Base-by-base conservation (phyloP, 257 asterid genomes). In the Paraleonurus japonicus region DNA sequence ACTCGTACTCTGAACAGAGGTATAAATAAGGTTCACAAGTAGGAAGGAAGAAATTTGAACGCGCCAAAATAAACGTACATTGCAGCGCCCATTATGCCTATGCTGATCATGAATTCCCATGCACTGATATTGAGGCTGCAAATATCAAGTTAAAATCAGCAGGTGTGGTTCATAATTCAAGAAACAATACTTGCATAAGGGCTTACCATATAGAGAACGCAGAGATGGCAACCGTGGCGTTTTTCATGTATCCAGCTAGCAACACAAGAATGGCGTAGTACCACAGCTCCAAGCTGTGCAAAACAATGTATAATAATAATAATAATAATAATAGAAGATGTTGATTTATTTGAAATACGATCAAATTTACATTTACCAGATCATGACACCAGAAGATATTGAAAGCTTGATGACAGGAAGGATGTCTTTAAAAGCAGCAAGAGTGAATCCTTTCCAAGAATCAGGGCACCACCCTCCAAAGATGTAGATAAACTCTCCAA, bases 81-180 rank as follows among this genome's bases (percentile, higher is more conserved):
- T 32, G 94, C 83, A 65, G 90, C 90, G 7, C 86, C 94, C 66
- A 87, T 85, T 43, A 87, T 85, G 54, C 94, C 94, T 4, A 85
- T 81, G 81, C 83, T 78, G 85, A 87, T 78, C 87, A 79, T 85
- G 74, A 87, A 80, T 72, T 87, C 89, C 90, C 87, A 87, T 3
- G 75, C 87, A 23, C 75, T 79, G 77, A 87, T 55, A 27, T 87
- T 87, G 33, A 87, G 85, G 75, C 94, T 87, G 82, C 74, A 50
- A 65, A 43, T 41, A 45, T 48, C 1, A 22, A 65, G 15, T 17
- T 28, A 41, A 17, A 9, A 47, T 63, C 5, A 57, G 51, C 61
- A 50, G 19, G 33, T 8, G 72, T 13, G 28, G 59, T 39, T 61
- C 39, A 22, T 45, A 19, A 4, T 50, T 67, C 41, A 19, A 41